Evolutionary conservation across 1,284 basidiomycete species (phyloP).

Genomic region (Trametes hirsuta): DNA sequence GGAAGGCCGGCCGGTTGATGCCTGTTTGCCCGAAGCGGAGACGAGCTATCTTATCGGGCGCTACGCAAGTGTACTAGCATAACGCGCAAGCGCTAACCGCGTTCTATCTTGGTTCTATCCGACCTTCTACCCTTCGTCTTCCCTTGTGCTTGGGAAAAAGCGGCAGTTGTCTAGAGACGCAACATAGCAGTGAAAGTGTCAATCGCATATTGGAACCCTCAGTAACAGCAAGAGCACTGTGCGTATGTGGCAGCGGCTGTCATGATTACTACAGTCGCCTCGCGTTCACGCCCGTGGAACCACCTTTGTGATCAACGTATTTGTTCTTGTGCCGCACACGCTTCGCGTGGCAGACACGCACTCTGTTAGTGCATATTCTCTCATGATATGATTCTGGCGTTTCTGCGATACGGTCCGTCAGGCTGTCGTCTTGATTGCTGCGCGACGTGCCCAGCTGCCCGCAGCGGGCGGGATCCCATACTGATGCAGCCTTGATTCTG

Average conservation of each 20-base stretch:
- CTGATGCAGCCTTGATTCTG: too few species aligned
- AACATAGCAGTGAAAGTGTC: not conserved
- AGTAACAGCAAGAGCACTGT: not conserved
- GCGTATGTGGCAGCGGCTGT: not conserved
- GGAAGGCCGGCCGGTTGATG: constrained; percentile 23
- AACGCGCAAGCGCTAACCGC: too few species aligned
- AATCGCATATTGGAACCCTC: not conserved
- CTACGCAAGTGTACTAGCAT: too few species aligned
- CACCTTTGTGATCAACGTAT: constrained; percentile 8
- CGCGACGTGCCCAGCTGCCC: too few species aligned
- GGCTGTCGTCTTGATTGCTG: too few species aligned
- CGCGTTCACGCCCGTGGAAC: not conserved
- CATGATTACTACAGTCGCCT: not conserved
- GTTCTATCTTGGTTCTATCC: too few species aligned
- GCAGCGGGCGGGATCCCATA: too few species aligned
- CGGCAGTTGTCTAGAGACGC: not conserved
- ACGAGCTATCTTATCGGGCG: constrained; percentile 19
- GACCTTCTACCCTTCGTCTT: too few species aligned
- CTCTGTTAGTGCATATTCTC: not conserved
- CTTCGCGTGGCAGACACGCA: constrained; percentile 9
- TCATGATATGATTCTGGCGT: not conserved
- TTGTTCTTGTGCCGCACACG: not conserved
- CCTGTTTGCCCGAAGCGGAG: constrained; percentile 19
- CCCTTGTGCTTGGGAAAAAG: not conserved
- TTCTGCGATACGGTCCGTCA: too few species aligned